Evolutionary conservation across 2,329 filamentous ascomycete species (phyloP), one percentile per base, ranked within the genome.

Genomic region (Ceratocystis destructans): DNA sequence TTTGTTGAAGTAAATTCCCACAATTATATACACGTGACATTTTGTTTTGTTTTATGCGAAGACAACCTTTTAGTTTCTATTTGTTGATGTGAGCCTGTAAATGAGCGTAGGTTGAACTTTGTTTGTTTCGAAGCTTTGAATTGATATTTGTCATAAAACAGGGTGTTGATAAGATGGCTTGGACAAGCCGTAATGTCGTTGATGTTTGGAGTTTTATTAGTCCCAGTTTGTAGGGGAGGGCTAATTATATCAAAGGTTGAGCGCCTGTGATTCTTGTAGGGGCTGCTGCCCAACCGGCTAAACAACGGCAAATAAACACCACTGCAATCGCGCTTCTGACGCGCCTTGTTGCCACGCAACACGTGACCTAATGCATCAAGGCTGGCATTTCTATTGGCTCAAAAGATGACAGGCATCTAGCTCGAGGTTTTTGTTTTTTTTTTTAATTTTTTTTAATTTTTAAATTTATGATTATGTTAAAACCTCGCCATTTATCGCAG

Each of bases 1-100:
- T 59, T 59, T 59, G 55, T 59, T 37, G 55, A 59, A 20, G 20
- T 59, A 59, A 31, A 33, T 59, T 59, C 55, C 55, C 55, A 59
- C 31, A 59, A 37, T 37, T 59, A 59, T 37, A 53, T 28, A 59
- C 53, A 57, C 25, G 10, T 2, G 55, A 37, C 15, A 59, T 31
- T 31, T n/a, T 28, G 8, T 28, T 53, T 53, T 53, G 20, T 28
- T 53, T 28, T 12, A 15, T 15, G 10, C 25, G 48, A 53, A 48
- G 15, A 10, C 25, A 5, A 25, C 37, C 10, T 41, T 41, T 15
- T 15, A 41, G 37, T 15, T 41, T 3, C 37, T 41, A 41, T 41
- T 41, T 41, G 28, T 15, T 41, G 8, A 37, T 0, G 37, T 41
- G 37, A 41, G 15, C 12, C 37, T 41, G 37, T 41, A 41, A 1